A percentile compares a stretch with the other conserved stretches of the same genome.
Evolutionary conservation across 106 monocot genomes (phyloP).

Genomic region (Dactylorhiza incarnata): DNA sequence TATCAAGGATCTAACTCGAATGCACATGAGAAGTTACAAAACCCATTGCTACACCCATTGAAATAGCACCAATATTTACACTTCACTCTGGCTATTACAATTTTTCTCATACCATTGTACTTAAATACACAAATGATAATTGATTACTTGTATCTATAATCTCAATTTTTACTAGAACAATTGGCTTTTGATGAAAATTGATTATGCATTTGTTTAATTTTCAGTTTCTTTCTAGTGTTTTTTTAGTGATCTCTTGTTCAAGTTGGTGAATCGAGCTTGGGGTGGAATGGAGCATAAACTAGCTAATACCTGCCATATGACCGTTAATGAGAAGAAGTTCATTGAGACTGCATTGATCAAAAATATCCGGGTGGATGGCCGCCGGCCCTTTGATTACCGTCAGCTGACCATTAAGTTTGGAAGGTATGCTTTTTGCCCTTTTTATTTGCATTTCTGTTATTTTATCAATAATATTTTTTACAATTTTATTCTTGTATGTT

Average conservation of each 20-base stretch:
- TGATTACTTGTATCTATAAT: neutral
- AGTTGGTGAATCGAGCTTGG: neutral
- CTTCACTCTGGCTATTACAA: no score
- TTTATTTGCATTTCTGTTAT: neutral
- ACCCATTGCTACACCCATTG: no score
- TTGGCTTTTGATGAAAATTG: neutral
- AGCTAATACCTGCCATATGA: slow-evolving; percentile 34
- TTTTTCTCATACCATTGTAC: neutral
- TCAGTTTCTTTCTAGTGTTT: neutral
- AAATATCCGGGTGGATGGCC: slow-evolving; percentile 77
- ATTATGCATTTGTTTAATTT: no score
- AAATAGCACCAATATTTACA: no score
- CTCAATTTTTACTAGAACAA: neutral
- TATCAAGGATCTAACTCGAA: no score
- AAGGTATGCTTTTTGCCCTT: slow-evolving; percentile 17
- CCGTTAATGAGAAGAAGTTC: slow-evolving; percentile 85
- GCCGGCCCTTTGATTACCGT: slow-evolving; percentile 72
- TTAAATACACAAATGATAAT: neutral
- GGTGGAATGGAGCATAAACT: slow-evolving; percentile 7
- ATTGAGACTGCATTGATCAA: slow-evolving; percentile 51
- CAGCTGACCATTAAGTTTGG: slow-evolving; percentile 66
- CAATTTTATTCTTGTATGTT: neutral
- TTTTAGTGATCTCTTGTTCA: neutral
- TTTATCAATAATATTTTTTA: neutral
- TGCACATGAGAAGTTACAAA: no score